A percentile compares a stretch with the other conserved stretches of the same genome.
These are phyloP conservation scores for Xylaria sp. DNA, from an alignment of 2,329 filamentous ascomycete species.

Conservation along the genomic window DNA sequence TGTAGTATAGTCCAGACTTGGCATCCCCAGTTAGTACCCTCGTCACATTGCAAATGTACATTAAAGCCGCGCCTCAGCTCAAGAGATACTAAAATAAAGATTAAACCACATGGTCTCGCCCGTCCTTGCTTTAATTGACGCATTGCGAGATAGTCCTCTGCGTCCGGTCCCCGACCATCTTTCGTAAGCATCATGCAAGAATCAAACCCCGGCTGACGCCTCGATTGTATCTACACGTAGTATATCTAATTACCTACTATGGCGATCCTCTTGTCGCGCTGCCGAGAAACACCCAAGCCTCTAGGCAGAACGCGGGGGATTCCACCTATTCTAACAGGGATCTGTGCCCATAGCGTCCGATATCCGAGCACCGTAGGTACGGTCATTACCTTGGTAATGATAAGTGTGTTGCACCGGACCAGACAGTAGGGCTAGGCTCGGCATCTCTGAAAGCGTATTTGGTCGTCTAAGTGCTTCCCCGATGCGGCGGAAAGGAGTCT, in stretches of 20 bases:
- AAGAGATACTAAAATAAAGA: background rate
- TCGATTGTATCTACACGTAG: background rate
- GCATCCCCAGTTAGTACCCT: constrained; percentile 21
- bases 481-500: constrained; percentile 31
- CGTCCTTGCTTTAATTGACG: constrained; percentile 21
- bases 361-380: constrained; percentile 8
- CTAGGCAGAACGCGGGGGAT: constrained; percentile 32
- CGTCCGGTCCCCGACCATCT: constrained; percentile 1
- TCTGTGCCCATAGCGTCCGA: constrained; percentile 7
- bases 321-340: constrained; percentile 27
- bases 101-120: constrained; percentile 17
- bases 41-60: constrained; percentile 3
- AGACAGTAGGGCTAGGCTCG: constrained; percentile 11
- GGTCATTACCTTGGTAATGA: constrained; percentile 14
- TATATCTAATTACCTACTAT: too few species aligned
- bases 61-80: constrained; percentile 23
- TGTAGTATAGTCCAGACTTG: constrained; percentile 23
- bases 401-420: constrained; percentile 9
- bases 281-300: constrained; percentile 27
- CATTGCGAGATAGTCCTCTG: background rate
- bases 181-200: constrained; percentile 7
- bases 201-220: constrained; percentile 9
- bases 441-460: constrained; percentile 14
- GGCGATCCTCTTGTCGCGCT: constrained; percentile 14
- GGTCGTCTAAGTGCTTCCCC: constrained; percentile 13